Percentiles rank a stretch among this genome's conserved stretches.
These are phyloP conservation scores for Paraurostyla sp. DNA, from an alignment of 73 alveolate genomes.

Conservation along the genomic window DNA sequence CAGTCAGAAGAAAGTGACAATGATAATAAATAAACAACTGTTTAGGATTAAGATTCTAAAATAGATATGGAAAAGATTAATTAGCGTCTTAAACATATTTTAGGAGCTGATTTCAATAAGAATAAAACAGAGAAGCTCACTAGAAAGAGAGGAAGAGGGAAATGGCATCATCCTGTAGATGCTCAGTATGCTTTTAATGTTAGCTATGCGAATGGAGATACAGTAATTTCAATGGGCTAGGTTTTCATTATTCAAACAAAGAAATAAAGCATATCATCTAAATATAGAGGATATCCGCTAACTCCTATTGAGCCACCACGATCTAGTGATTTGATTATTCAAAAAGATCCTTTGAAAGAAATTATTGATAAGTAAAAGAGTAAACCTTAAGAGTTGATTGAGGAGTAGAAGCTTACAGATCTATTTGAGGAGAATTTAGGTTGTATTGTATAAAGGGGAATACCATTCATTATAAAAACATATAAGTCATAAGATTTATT, in stretches of 20 bases:
- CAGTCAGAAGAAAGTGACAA: background rate
- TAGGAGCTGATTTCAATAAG: slow-evolving; percentile 34
- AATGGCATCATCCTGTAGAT: slow-evolving; percentile 49
- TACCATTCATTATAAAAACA: slow-evolving; percentile 1
- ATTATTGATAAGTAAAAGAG: background rate
- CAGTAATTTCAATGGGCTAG: slow-evolving; percentile 18
- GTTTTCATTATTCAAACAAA: slow-evolving; percentile 36
- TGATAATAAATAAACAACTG: background rate
- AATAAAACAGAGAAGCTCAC: background rate
- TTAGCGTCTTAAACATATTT: background rate
- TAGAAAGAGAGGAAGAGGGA: slow-evolving; percentile 49
- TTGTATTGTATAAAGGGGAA: slow-evolving; percentile 10
- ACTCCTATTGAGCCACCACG: slow-evolving; percentile 32
- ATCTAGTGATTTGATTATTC: background rate
- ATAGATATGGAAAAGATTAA: background rate
- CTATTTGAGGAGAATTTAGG: background rate
- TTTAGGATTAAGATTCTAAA: background rate
- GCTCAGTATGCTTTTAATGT: slow-evolving; percentile 42
- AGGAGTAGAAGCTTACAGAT: background rate
- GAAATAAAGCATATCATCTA: slow-evolving; percentile 28
- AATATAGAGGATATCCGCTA: slow-evolving; percentile 44
- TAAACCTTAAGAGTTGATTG: background rate
- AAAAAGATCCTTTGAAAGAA: slow-evolving; percentile 15
- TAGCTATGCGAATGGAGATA: slow-evolving; percentile 46
- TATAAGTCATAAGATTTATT: background rate